phyloP scores from a whole-genome alignment of 805 yeast genomes.

The Spathaspora arborariae region DNA sequence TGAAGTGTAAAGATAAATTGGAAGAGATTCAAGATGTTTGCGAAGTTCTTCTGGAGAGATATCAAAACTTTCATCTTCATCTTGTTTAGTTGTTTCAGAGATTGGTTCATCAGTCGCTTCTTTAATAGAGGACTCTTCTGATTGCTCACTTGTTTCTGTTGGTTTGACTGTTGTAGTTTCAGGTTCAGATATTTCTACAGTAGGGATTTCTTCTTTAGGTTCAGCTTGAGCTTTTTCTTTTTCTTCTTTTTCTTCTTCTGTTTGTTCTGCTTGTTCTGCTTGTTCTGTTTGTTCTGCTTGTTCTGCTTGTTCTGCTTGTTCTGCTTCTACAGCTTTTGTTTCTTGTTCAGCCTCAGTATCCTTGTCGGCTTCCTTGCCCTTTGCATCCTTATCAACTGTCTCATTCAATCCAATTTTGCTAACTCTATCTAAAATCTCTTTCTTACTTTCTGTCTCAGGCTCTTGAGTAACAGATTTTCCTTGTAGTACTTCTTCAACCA shows the following conservation, averaged over 20 bases:
- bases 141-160: conserved; percentile 6
- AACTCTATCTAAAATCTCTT: not conserved
- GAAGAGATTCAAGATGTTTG: conserved; percentile 43
- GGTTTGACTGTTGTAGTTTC: not conserved
- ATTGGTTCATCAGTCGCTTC: conserved; percentile 6
- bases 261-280: not conserved
- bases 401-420: not conserved
- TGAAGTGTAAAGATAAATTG: conserved; percentile 78
- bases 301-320: not conserved
- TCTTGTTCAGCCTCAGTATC: not conserved
- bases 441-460: not conserved
- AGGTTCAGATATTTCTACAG: too few species aligned
- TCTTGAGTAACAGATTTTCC: conserved; percentile 2
- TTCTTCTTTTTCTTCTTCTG: conserved; percentile 6
- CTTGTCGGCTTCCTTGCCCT: not conserved
- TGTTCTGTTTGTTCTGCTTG: not conserved
- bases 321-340: not conserved
- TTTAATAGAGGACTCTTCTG: not conserved
- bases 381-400: not conserved
- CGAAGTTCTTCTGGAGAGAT: conserved; percentile 41
- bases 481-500: conserved; percentile 43
- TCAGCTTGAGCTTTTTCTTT: conserved; percentile 2
- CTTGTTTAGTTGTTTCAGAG: conserved; percentile 2
- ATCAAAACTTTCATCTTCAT: conserved; percentile 19
- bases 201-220: conserved; percentile 1